Evolutionary conservation across 441 rosid genomes (phyloP).

Genomic region (Geranium incanum): DNA sequence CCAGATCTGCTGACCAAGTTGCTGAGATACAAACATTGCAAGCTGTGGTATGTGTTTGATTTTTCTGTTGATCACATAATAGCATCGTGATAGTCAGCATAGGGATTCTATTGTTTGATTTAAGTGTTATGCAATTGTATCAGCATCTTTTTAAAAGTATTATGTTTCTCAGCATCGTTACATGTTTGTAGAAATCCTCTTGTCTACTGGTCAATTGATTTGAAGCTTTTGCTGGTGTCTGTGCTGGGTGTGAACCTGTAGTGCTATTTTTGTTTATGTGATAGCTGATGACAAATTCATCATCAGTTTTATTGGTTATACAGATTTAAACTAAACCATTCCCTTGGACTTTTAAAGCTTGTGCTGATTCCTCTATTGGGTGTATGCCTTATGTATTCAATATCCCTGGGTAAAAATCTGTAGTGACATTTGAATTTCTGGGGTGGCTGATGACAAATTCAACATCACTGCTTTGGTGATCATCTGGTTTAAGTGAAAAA

Average conservation of each 20-base stretch:
- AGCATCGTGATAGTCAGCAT: neutral
- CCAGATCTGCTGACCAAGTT: constrained; percentile 49
- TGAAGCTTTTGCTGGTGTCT: neutral
- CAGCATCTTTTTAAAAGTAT: neutral
- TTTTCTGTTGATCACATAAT: neutral
- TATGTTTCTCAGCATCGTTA: neutral
- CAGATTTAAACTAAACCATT: neutral
- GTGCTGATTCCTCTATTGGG: neutral
- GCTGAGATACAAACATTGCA: constrained; percentile 58
- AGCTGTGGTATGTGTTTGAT: constrained; percentile 49
- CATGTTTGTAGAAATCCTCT: neutral
- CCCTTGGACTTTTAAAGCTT: constrained; percentile 1
- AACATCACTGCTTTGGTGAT: neutral
- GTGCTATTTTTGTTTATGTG: neutral
- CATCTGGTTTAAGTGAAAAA: neutral
- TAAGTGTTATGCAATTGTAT: neutral
- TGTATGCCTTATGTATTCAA: constrained; percentile 2
- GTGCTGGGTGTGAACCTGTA: neutral
- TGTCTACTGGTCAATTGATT: neutral
- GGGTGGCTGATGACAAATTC: neutral
- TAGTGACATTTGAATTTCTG: neutral
- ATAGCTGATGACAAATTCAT: constrained; percentile 4
- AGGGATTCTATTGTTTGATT: neutral
- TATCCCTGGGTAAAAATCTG: neutral
- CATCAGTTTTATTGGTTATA: neutral